Conservation (phyloP, 176 grass and related monocot species). For the Ensete ventricosum region DNA sequence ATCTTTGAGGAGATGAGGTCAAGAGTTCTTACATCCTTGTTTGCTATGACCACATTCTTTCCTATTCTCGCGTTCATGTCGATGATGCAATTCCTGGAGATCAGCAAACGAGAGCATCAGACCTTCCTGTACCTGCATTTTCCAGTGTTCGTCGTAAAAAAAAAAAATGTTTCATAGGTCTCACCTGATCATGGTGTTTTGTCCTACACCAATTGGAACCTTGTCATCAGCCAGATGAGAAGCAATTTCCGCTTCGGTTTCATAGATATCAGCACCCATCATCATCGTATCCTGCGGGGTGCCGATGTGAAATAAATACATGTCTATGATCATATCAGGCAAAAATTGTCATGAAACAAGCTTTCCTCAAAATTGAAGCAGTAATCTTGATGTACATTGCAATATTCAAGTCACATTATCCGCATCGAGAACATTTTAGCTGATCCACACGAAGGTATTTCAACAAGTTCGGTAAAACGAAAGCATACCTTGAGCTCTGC, state of each 20-base stretch:
- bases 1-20: neutral
- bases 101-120: conserved; percentile 1
- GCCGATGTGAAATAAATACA: no score
- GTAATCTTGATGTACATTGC: no score
- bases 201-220: conserved; percentile 57
- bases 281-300: conserved; percentile 49
- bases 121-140: neutral
- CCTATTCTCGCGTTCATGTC: conserved; percentile 75
- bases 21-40: conserved; percentile 34
- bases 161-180: neutral
- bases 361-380: no score
- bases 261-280: conserved; percentile 67
- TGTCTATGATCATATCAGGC: neutral
- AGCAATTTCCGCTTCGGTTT: conserved; percentile 52
- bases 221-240: conserved; percentile 37
- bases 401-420: no score
- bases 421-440: no score
- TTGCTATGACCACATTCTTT: conserved; percentile 37
- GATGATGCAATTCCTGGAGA: conserved; percentile 62
- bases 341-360: neutral
- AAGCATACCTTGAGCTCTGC: conserved; percentile 43
- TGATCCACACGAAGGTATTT: no score
- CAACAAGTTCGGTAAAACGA: neutral
- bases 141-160: neutral
- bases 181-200: conserved; percentile 62